Evolutionary conservation across 2,329 filamentous ascomycete genomes (phyloP).

Genomic region (Paracoccidioides brasiliensis): DNA sequence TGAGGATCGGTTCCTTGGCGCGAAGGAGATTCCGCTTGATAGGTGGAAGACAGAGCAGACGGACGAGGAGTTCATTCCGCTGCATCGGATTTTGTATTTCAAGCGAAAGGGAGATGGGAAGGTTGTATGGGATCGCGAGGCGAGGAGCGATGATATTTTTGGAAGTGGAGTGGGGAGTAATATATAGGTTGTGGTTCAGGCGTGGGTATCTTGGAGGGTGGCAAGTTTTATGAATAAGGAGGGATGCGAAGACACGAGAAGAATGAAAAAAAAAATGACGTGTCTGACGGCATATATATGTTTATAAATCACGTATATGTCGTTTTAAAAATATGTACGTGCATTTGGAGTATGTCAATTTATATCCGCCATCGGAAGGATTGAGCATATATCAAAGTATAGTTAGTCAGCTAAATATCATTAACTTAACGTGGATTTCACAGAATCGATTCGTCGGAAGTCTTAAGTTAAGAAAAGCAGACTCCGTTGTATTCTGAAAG

Average conservation of each 20-base stretch:
- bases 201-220: background rate
- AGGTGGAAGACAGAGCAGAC: slow-evolving; percentile 43
- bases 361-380: too few species aligned
- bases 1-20: slow-evolving; percentile 39
- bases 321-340: too few species aligned
- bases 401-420: too few species aligned
- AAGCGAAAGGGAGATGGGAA: slow-evolving; percentile 28
- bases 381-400: too few species aligned
- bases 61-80: slow-evolving; percentile 44
- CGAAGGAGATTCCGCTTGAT: slow-evolving; percentile 35
- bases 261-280: background rate
- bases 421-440: too few species aligned
- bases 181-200: background rate
- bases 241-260: background rate
- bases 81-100: slow-evolving; percentile 41
- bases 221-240: background rate
- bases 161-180: slow-evolving; percentile 24
- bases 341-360: too few species aligned
- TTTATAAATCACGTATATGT: background rate
- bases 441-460: too few species aligned
- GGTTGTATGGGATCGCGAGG: slow-evolving; percentile 39
- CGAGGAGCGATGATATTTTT: slow-evolving; percentile 36
- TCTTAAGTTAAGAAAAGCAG: too few species aligned
- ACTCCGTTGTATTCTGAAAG: too few species aligned
- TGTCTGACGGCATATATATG: background rate